A percentile compares a stretch with the other conserved stretches of the same genome.
Evolutionary conservation across 306 rosid genomes (phyloP).

Genomic region (Quercus suber): DNA sequence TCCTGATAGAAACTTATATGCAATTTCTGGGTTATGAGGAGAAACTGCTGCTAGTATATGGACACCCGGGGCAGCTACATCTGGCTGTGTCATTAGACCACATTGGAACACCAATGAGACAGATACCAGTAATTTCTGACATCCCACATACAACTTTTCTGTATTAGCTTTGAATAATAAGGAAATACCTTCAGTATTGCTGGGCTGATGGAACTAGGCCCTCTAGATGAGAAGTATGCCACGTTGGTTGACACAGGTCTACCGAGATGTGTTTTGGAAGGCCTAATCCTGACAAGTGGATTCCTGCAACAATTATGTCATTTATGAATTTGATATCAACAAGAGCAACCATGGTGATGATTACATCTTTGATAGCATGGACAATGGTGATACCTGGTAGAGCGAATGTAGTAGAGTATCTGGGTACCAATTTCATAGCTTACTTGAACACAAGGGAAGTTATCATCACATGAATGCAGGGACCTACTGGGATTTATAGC

Average conservation of each 20-base stretch:
- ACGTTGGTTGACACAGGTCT: slow-evolving; percentile 39
- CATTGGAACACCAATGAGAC: neutral
- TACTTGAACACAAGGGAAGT: slow-evolving; percentile 37
- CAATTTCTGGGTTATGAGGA: slow-evolving; percentile 17
- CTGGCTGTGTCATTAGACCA: slow-evolving; percentile 38
- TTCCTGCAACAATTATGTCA: slow-evolving; percentile 16
- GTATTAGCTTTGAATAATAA: neutral
- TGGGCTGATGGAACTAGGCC: slow-evolving; percentile 49
- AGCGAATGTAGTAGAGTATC: slow-evolving; percentile 38
- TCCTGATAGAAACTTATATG: slow-evolving; percentile 33
- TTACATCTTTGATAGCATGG: neutral
- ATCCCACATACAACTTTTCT: neutral
- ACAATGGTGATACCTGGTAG: slow-evolving; percentile 30
- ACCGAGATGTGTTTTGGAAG: slow-evolving; percentile 34
- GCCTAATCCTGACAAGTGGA: slow-evolving; percentile 36
- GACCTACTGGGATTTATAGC: slow-evolving; percentile 24
- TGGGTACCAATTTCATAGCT: slow-evolving; percentile 38
- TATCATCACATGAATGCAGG: slow-evolving; percentile 10
- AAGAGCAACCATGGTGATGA: neutral
- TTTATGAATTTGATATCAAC: neutral
- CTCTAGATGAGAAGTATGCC: slow-evolving; percentile 50
- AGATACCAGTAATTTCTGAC: neutral
- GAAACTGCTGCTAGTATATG: slow-evolving; percentile 31
- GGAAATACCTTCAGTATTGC: slow-evolving; percentile 43
- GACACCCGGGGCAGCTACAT: slow-evolving; percentile 54